phyloP scores from a whole-genome alignment of 345 rosid genomes.

The Eucalyptus marginata region DNA sequence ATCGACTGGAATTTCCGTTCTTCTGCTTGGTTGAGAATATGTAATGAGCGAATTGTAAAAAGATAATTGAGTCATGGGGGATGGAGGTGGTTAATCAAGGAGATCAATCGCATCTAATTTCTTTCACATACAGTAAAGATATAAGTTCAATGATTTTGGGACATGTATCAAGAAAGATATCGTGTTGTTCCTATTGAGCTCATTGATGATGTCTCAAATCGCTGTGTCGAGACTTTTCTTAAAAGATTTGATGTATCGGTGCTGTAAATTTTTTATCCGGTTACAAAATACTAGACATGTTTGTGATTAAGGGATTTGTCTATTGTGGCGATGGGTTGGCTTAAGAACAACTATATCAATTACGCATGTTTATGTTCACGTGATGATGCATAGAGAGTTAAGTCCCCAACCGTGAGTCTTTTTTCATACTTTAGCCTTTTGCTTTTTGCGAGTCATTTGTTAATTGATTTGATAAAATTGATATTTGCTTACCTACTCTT shows the following conservation, averaged over 20 bases:
- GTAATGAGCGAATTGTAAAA: neutral
- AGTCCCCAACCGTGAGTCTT: neutral
- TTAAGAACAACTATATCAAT: neutral
- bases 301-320: neutral
- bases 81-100: neutral
- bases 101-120: too few relatives aligned
- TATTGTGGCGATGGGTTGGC: neutral
- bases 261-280: rapidly evolving
- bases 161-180: neutral
- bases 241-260: neutral
- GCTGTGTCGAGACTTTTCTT: rapidly evolving
- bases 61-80: neutral
- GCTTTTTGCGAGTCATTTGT: neutral
- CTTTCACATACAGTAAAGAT: neutral
- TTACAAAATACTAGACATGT: too few relatives aligned
- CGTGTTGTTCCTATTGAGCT: neutral
- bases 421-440: neutral
- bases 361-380: too few relatives aligned
- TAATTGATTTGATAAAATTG: neutral
- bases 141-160: neutral
- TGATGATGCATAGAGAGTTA: neutral
- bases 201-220: too few relatives aligned
- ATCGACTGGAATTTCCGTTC: neutral
- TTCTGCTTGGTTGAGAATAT: too few relatives aligned
- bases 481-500: neutral